Conservation (phyloP, 352 stramenopile species). For the Pythium volutum region DNA sequence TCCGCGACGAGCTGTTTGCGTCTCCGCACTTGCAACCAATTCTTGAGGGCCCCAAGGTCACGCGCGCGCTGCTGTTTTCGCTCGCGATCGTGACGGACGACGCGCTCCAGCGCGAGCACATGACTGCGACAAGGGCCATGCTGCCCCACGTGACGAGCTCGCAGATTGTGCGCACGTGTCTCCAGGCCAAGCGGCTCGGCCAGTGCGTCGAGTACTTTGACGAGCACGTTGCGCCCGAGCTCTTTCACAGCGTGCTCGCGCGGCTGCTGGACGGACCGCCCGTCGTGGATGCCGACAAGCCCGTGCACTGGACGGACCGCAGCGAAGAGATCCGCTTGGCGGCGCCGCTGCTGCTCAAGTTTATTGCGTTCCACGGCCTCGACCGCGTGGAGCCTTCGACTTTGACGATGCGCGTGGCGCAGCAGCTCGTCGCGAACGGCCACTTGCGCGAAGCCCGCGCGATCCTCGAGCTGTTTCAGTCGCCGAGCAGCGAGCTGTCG, state of each 20-base stretch:
- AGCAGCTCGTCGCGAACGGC: constrained; percentile 41
- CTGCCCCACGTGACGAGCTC: constrained; percentile 46
- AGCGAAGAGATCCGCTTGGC: constrained; percentile 33
- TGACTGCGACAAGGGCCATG: constrained; percentile 31
- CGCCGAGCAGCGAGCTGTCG: constrained; percentile 33
- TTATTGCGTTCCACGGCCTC: constrained; percentile 44
- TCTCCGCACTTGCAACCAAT: constrained; percentile 12
- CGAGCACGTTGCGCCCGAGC: constrained; percentile 25
- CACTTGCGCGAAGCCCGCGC: constrained; percentile 45
- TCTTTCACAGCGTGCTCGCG: constrained; percentile 39
- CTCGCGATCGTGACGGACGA: constrained; percentile 57
- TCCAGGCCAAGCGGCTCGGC: constrained; percentile 33
- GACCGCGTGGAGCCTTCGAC: constrained; percentile 32
- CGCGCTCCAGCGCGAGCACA: constrained; percentile 22
- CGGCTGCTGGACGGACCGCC: constrained; percentile 30
- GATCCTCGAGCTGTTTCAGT: constrained; percentile 49
- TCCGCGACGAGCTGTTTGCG: constrained; percentile 34
- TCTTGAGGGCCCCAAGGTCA: constrained; percentile 47
- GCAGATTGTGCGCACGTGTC: constrained; percentile 36
- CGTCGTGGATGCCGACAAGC: neutral
- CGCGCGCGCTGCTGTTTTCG: constrained; percentile 60
- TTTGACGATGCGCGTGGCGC: constrained; percentile 44
- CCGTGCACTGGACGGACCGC: neutral
- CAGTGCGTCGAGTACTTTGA: constrained; percentile 54
- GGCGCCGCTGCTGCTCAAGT: constrained; percentile 58